Evolutionary conservation across 2,329 filamentous ascomycete species (phyloP), one percentile per base, ranked within the genome.

Genomic region (Penicillium palitans): DNA sequence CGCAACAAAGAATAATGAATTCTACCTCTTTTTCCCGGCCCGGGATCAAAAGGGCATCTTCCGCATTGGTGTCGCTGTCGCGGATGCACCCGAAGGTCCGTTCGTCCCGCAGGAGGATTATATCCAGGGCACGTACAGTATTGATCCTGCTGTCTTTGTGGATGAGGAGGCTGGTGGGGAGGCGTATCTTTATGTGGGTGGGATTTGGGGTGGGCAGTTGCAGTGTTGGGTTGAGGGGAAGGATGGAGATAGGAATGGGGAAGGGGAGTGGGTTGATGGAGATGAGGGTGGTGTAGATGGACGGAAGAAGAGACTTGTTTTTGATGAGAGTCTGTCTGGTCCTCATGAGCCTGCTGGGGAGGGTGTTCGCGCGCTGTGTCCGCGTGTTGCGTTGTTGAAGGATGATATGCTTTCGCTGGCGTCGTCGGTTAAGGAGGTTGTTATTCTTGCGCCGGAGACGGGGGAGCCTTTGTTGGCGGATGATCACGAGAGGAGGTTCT

Each of bases 181-280:
- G 52, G 85, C 83, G 3, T 90, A 89, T 70, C 72, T 90, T 24
- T 93, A 91, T 74, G 91, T 92, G 65, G 90, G 90, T 45, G 90
- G 90, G 0, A 82, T 93, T 24, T 93, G 90, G 90, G 90, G 90
- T 58, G 90, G 90, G 0, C 90, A 93, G 75, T 78, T 93, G 63
- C 89, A 92, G 74, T 91, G 89, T 78, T 93, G 90, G 83, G 41
- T 49, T 10, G 39, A 52, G 3, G 75, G 76, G 87, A 81, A 80
- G 81, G 64, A 75, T 73, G 29, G 12, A 2, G 21, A 12, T 33
- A 7, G 1, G 0, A 6, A 12, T 1, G 17, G 6, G 0, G n/a
- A 82, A 3, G 47, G 27, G 19, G 47, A 59, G 9, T 44, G 50
- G 10, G 49, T 46, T 42, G 61, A 55, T 73, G 29, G 24, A 1